These are phyloP conservation scores for Fusarium palustre DNA, from an alignment of 2,329 filamentous ascomycete genomes.

Conservation along the genomic window DNA sequence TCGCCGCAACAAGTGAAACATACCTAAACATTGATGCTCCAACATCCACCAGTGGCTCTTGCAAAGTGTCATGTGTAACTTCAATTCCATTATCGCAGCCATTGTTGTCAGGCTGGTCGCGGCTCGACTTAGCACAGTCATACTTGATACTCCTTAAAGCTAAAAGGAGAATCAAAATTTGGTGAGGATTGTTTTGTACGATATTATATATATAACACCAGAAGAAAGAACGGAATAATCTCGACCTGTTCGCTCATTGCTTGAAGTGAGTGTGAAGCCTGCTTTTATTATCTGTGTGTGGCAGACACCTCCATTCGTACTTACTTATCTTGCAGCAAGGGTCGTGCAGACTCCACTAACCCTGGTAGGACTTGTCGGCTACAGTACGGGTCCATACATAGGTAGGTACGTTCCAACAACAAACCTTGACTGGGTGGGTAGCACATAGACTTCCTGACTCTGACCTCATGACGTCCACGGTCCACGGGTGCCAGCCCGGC, in stretches of 20 bases:
- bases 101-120: neutral
- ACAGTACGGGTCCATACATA: neutral
- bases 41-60: neutral
- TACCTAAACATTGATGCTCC: neutral
- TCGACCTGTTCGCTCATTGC: neutral
- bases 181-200: neutral
- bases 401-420: neutral
- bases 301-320: neutral
- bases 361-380: neutral
- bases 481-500: neutral
- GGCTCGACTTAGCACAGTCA: neutral
- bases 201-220: too few species aligned
- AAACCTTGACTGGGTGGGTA: neutral
- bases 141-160: neutral
- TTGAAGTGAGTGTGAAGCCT: neutral
- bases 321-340: neutral
- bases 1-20: neutral
- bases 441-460: constrained; percentile 12
- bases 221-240: neutral
- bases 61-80: neutral
- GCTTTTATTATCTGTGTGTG: neutral
- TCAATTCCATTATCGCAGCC: neutral
- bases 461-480: constrained; percentile 43
- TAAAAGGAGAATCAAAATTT: neutral
- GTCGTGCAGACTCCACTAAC: neutral